Conservation (phyloP, 192 early-diverging fungal species). For the Phycomyces nitens region DNA sequence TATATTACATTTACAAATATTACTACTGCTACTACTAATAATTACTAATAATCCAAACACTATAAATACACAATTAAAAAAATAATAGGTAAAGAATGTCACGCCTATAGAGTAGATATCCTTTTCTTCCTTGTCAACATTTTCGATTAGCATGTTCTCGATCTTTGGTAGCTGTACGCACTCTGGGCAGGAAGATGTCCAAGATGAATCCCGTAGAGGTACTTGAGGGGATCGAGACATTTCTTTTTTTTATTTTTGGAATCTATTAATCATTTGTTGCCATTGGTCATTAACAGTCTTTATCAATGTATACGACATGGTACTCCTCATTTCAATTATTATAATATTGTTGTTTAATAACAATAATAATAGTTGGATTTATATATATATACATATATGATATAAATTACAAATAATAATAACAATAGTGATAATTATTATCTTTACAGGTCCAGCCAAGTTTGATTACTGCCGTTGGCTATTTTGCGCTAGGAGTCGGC, state of each 20-base stretch:
- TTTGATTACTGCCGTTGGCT: constrained; percentile 24
- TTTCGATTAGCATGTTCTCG: background rate
- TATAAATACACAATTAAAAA: background rate
- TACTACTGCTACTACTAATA: too few species aligned
- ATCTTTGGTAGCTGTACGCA: background rate
- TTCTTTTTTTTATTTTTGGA: too few species aligned
- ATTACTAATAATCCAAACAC: too few species aligned
- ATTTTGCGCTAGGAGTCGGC: constrained; percentile 24
- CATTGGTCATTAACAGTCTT: background rate
- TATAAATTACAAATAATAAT: too few species aligned
- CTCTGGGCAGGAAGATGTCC: background rate
- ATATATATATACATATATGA: too few species aligned
- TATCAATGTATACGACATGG: constrained; percentile 33
- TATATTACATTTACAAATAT: too few species aligned
- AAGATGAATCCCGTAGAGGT: background rate
- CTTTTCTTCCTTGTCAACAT: background rate
- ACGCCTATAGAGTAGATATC: background rate
- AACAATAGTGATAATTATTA: background rate
- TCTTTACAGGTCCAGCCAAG: constrained; percentile 19
- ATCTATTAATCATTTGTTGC: too few species aligned
- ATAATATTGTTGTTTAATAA: background rate
- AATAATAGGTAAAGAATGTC: background rate
- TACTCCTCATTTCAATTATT: background rate
- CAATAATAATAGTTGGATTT: too few species aligned
- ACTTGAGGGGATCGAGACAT: too few species aligned